Percentiles rank a stretch among this genome's conserved stretches.
These are phyloP conservation scores for Monilinia vaccinii-corymbosi DNA, from an alignment of 2,329 filamentous ascomycete species.

Conservation along the genomic window DNA sequence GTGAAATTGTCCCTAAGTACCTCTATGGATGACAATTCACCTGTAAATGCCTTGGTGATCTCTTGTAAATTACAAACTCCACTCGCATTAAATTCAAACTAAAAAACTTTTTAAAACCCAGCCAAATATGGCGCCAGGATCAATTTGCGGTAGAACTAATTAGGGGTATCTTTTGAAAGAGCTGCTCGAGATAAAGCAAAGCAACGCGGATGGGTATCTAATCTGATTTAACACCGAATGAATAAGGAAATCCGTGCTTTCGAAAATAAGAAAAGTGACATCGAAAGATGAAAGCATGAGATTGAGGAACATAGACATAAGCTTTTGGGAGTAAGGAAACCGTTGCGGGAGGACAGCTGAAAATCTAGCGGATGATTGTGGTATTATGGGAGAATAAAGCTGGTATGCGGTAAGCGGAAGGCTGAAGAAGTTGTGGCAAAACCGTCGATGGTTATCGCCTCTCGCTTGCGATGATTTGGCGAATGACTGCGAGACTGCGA, in stretches of 20 bases:
- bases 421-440: background rate
- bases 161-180: background rate
- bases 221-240: background rate
- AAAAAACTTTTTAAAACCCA: background rate
- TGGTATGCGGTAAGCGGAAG: too few relatives aligned
- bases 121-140: background rate
- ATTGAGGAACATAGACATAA: background rate
- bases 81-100: conserved; percentile 15
- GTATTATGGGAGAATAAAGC: background rate
- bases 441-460: background rate
- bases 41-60: background rate
- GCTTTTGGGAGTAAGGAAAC: background rate
- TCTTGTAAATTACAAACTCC: conserved; percentile 11
- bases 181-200: background rate
- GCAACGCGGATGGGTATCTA: background rate
- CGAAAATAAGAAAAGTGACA: background rate
- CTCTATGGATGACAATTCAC: background rate
- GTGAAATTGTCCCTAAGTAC: background rate
- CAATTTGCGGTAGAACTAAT: background rate
- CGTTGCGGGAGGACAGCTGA: too few relatives aligned
- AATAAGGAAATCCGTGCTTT: background rate
- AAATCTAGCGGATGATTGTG: background rate
- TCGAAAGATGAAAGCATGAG: background rate
- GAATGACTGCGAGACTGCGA: background rate
- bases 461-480: background rate